Evolutionary conservation across 1,284 basidiomycete genomes (phyloP), one percentile per base, ranked within the genome.

Genomic region (Waitea zeae): DNA sequence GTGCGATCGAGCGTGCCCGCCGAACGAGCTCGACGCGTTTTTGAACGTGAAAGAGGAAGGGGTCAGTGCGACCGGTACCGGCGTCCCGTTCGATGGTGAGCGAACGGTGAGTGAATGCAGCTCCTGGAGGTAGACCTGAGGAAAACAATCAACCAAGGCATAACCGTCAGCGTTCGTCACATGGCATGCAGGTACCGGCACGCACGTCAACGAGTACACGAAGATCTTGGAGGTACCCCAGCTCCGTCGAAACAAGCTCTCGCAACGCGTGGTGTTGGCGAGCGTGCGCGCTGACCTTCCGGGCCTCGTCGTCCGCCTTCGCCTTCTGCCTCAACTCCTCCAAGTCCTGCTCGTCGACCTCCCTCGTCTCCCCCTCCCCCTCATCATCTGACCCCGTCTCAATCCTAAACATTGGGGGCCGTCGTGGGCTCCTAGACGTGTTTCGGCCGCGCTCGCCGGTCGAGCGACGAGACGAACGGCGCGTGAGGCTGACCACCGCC

Each of bases 161-260:
- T n/a, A n/a, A 15, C 14, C 11, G 34, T 27, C 29, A 12, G 29
- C 27, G 26, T 17, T 27, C 32, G 17, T 12, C 13, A 14, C 17
- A 29, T 3, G 31, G 34, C n/a, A 29, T 3, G 20, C 30, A 22
- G 17, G 33, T 36, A 27, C 31, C 34, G 3, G 37, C 20, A 51
- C 67, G 44, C 50, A 84, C 83, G 43, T 66, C 67, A 31, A 88
- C 77, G 29, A 95, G 64, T 11, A 67, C 67, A 38, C 72, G 67
- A 42, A 95, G 53, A 51, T 89, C 84, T 35, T 65, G 54, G 11
- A 88, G 63, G 49, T 93, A 95, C 4, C 71, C 70, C 13, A 74
- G 61, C 56, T 95, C 89, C 0, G 87, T 90, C 40, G 71, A 65
- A 20, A 92, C 62, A 20, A 95, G 61, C 54, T 95, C 89, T 45